These are phyloP conservation scores for Colletotrichum gigasporum DNA, from an alignment of 2,329 filamentous ascomycete genomes.

Conservation along the genomic window DNA sequence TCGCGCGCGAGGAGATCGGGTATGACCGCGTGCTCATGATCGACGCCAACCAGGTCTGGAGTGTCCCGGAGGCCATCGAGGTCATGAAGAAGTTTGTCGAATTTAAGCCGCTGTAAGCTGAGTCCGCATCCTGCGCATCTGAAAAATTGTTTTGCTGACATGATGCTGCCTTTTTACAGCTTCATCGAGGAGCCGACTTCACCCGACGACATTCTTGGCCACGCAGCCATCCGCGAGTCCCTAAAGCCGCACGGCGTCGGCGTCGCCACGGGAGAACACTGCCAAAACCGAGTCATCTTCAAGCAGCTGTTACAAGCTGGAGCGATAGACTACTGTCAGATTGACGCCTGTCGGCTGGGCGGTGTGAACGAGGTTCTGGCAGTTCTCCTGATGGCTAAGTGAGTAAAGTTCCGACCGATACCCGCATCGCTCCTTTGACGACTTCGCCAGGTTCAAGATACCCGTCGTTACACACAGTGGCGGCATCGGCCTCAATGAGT, in stretches of 20 bases:
- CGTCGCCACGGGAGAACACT: slow-evolving; percentile 94
- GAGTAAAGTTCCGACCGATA: no score
- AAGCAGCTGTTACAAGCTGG: slow-evolving; percentile 86
- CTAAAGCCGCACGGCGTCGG: slow-evolving; percentile 79
- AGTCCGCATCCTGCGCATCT: no score
- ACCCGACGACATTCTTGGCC: slow-evolving; percentile 88
- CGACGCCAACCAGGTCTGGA: slow-evolving; percentile 94
- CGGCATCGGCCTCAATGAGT: slow-evolving; percentile 90
- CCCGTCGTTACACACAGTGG: slow-evolving; percentile 91
- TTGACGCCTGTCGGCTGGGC: slow-evolving; percentile 89
- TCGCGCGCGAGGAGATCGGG: slow-evolving; percentile 82
- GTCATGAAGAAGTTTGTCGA: slow-evolving; percentile 86
- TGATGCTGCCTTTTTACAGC: no score
- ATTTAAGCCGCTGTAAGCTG: no score
- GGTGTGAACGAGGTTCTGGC: slow-evolving; percentile 93
- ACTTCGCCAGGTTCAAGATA: slow-evolving; percentile 79
- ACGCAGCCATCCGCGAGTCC: slow-evolving; percentile 85
- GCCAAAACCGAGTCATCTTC: slow-evolving; percentile 93
- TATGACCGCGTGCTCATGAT: slow-evolving; percentile 90
- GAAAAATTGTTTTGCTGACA: no score
- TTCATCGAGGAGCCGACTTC: slow-evolving; percentile 96
- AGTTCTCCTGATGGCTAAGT: slow-evolving; percentile 87
- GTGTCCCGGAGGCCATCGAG: slow-evolving; percentile 85
- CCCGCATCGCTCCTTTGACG: no score
- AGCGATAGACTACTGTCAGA: slow-evolving; percentile 88